These are phyloP conservation scores for Eremothecium gossypii DNA, from an alignment of 1,139 yeast species.

Conservation along the genomic window DNA sequence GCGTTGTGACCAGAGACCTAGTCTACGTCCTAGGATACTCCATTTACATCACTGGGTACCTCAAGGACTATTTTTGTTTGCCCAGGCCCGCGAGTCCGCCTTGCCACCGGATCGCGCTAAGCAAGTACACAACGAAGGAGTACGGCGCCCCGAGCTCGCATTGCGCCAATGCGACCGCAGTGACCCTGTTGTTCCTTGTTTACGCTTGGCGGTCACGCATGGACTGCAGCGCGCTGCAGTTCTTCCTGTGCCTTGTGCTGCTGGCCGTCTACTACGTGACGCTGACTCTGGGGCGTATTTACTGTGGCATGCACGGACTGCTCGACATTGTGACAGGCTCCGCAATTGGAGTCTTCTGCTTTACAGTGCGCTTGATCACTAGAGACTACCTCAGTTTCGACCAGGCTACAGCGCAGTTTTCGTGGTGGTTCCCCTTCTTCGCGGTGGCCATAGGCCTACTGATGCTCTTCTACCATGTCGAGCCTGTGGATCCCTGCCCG, in stretches of 20 bases:
- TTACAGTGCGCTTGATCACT: constrained; percentile 33
- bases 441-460: constrained; percentile 37
- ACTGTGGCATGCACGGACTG: constrained; percentile 97
- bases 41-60: constrained; percentile 64
- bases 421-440: constrained; percentile 33
- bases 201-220: constrained; percentile 11
- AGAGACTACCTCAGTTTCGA: constrained; percentile 20
- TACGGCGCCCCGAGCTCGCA: constrained; percentile 95
- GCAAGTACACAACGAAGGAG: constrained; percentile 81
- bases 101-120: constrained; percentile 77
- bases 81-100: constrained; percentile 96
- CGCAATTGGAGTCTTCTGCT: constrained; percentile 46
- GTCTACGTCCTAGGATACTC: constrained; percentile 74
- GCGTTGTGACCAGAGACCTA: constrained; percentile 53
- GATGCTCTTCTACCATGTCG: constrained; percentile 62
- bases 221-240: background rate
- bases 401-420: constrained; percentile 17
- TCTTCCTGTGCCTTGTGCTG: constrained; percentile 7
- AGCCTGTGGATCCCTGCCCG: constrained; percentile 91
- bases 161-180: constrained; percentile 85
- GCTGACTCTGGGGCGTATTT: constrained; percentile 69
- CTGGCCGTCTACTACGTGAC: constrained; percentile 48
- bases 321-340: constrained; percentile 65
- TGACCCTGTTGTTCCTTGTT: constrained; percentile 33
- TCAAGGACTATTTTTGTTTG: constrained; percentile 78